A percentile compares a stretch with the other conserved stretches of the same genome.
These are phyloP conservation scores for Ceriops zippeliana DNA, from an alignment of 345 rosid genomes.

Conservation along the genomic window DNA sequence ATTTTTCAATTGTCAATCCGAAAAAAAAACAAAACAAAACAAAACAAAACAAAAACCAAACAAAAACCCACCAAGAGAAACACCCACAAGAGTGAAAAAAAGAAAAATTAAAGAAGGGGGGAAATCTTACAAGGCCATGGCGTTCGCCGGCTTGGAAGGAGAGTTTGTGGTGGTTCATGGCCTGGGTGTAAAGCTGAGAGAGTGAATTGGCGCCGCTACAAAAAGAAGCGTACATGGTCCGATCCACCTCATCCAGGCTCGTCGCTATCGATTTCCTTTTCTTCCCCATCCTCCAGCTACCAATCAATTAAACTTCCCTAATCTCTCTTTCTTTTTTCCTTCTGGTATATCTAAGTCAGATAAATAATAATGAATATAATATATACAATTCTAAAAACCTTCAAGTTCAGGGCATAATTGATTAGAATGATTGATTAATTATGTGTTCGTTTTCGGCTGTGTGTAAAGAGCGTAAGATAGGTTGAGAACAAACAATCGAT, in stretches of 20 bases:
- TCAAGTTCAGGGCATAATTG: no score
- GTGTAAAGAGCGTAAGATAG: no score
- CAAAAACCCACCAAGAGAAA: neutral
- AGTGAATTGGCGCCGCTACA: slow-evolving; percentile 93
- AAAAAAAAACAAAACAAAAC: neutral
- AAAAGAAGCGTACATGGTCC: slow-evolving; percentile 81
- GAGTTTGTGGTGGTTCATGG: slow-evolving; percentile 33
- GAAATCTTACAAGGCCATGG: slow-evolving; percentile 23
- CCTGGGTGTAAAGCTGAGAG: slow-evolving; percentile 72
- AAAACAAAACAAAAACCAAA: neutral
- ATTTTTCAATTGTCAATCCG: neutral
- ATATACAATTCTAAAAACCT: no score
- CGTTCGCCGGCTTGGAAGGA: slow-evolving; percentile 35
- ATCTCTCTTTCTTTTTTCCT: no score
- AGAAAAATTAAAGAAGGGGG: neutral
- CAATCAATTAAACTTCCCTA: neutral
- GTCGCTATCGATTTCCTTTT: slow-evolving; percentile 82
- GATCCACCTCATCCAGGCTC: slow-evolving; percentile 87
- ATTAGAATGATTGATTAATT: no score
- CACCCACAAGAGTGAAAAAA: neutral
- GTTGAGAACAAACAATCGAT: no score
- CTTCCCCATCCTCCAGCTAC: slow-evolving; percentile 56
- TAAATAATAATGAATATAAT: no score
- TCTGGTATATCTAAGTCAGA: no score
- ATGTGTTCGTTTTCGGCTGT: no score